These are phyloP conservation scores for Fomitopsis serialis DNA, from an alignment of 768 basidiomycete species.

Conservation along the genomic window DNA sequence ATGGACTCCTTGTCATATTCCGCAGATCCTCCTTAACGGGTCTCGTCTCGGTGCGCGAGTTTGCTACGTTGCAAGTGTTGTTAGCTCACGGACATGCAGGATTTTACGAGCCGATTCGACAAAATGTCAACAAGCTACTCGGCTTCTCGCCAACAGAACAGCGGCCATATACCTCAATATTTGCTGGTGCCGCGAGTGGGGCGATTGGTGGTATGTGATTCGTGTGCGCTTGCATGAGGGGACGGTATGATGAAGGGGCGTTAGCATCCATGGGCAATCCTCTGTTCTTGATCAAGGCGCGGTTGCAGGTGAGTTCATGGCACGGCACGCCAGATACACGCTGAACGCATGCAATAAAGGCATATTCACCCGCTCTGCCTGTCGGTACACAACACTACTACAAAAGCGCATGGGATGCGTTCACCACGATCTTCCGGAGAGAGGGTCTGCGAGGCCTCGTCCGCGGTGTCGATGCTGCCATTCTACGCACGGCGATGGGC, in stretches of 20 bases:
- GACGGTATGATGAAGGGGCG: neutral
- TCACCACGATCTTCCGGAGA: conserved; percentile 69
- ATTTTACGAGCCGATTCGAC: conserved; percentile 92
- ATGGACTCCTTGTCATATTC: neutral
- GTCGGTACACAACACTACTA: conserved; percentile 95
- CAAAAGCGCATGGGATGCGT: conserved; percentile 75
- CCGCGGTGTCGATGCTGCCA: conserved; percentile 90
- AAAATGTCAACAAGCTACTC: conserved; percentile 57
- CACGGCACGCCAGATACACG: neutral
- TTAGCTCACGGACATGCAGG: conserved; percentile 39
- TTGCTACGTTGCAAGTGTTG: neutral
- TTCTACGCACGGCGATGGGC: conserved; percentile 92
- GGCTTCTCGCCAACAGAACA: conserved; percentile 63
- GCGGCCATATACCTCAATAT: conserved; percentile 68
- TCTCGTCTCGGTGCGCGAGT: conserved; percentile 69
- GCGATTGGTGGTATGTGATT: conserved; percentile 71
- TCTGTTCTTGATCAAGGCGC: conserved; percentile 91
- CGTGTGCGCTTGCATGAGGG: neutral
- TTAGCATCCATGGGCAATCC: conserved; percentile 80
- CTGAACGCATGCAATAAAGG: conserved; percentile 35
- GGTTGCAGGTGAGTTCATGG: conserved; percentile 72
- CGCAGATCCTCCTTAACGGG: conserved; percentile 85
- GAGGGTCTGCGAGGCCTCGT: conserved; percentile 79
- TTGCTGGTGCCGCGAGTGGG: conserved; percentile 87
- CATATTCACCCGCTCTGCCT: conserved; percentile 91